These are phyloP conservation scores for Auricularia sp. DNA, from an alignment of 768 basidiomycete species.

Conservation along the genomic window DNA sequence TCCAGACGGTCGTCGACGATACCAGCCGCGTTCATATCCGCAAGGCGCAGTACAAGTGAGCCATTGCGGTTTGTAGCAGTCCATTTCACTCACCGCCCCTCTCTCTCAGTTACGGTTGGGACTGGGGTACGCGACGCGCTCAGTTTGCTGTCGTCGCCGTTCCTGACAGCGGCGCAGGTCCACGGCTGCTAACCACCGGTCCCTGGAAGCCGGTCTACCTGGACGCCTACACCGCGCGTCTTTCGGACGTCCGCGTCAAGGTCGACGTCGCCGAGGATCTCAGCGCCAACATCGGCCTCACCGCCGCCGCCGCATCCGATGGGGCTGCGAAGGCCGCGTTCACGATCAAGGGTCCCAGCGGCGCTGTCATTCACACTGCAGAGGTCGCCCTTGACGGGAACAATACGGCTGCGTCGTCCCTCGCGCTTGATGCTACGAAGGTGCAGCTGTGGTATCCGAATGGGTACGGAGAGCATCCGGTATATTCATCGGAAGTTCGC, in stretches of 20 bases:
- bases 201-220: conserved; percentile 78
- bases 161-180: conserved; percentile 31
- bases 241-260: conserved; percentile 58
- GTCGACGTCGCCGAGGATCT: conserved; percentile 45
- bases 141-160: no score
- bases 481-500: conserved; percentile 54
- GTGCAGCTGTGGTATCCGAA: conserved; percentile 81
- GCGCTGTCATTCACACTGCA: conserved; percentile 25
- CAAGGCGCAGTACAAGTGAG: conserved; percentile 84
- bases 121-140: conserved; percentile 38
- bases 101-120: conserved; percentile 69
- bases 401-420: conserved; percentile 37
- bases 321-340: conserved; percentile 32
- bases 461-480: conserved; percentile 69
- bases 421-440: conserved; percentile 36
- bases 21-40: conserved; percentile 81
- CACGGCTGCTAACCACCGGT: conserved; percentile 74
- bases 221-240: conserved; percentile 54
- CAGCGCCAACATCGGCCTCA: conserved; percentile 41
- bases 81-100: background rate
- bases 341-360: conserved; percentile 9
- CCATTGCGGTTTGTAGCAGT: conserved; percentile 17
- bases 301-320: conserved; percentile 27
- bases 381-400: conserved; percentile 19
- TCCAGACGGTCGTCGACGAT: conserved; percentile 80